Base-by-base conservation (phyloP, 108 stramenopile genomes). In the Cyclotella atomus region DNA sequence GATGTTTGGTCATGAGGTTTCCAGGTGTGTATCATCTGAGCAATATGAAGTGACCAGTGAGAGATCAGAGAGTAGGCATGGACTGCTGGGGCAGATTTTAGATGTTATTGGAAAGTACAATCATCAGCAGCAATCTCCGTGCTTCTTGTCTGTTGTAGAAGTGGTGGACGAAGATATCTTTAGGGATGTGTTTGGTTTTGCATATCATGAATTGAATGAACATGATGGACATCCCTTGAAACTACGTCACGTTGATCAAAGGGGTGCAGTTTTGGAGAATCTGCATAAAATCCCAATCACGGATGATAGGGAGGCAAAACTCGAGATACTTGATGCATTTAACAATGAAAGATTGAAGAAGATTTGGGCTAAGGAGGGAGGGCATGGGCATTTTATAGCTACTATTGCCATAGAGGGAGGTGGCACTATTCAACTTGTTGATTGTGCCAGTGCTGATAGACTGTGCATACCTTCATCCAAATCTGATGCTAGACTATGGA, bases 351-450 rank as follows among this genome's bases (percentile, higher is more conserved):
- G 57, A 1, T 64, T 78, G 45, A 59, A 64, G 17, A 78, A 46
- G 33, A 50, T 57, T 19, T 68, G 72, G 71, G 29, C 30, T n/a
- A 72, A 72, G 10, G 83, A 77, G 23, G 83, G 83, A 54, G 69
- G 78, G 12, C 83, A 76, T n/a, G 88, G 85, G 14, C 85, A 86
- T 72, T 59, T 89, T 27, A 57, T 89, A 45, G 76, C 70, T 17
- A 84, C 85, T 5, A 53, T 89, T 56, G 33, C 33, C 25, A 29
- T 57, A 17, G 25, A 50, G 2, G 43, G 52, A 19, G 25, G 50
- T 16, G 45, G 44, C 30, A 75, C 47, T 44, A 72, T 80, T 61
- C 82, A 85, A 53, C 73, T 87, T 47, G 82, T 84, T 17, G 84
- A 89, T 61, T 57, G 85, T 30, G 81, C 84, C 17, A 79, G 81